phyloP scores from a whole-genome alignment of 2,329 filamentous ascomycete genomes.

The Whalleya microplaca region DNA sequence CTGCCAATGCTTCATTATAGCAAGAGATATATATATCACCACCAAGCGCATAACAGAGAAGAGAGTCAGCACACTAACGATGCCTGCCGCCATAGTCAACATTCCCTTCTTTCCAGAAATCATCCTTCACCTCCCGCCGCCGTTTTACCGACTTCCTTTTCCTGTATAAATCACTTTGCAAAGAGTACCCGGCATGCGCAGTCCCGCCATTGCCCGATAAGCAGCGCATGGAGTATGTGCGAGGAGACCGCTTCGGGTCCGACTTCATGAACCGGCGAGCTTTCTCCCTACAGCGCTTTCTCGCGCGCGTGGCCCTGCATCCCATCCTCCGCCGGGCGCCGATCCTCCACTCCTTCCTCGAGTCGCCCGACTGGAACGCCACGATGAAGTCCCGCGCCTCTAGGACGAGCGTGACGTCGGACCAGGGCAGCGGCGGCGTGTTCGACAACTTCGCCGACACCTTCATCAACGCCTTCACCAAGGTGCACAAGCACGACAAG shows the following conservation, averaged over 20 bases:
- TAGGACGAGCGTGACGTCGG: conserved; percentile 59
- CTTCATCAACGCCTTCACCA: conserved; percentile 96
- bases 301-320: conserved; percentile 83
- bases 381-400: conserved; percentile 82
- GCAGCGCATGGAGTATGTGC: conserved; percentile 98
- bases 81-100: conserved; percentile 67
- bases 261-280: conserved; percentile 91
- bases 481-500: conserved; percentile 92
- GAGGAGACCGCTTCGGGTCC: conserved; percentile 89
- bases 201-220: conserved; percentile 96
- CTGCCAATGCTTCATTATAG: too few species aligned
- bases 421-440: conserved; percentile 66
- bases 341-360: conserved; percentile 86
- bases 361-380: conserved; percentile 94
- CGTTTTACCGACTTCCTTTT: conserved; percentile 99
- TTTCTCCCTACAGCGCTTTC: conserved; percentile 88
- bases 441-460: conserved; percentile 96
- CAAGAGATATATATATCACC: too few species aligned
- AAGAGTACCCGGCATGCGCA: conserved; percentile 88
- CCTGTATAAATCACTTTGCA: conserved; percentile 85
- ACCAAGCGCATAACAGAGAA: neutral
- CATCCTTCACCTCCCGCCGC: conserved; percentile 77
- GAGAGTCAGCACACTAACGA: conserved; percentile 9
- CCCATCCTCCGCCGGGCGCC: conserved; percentile 83
- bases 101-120: conserved; percentile 88